These are phyloP conservation scores for Liquidambar formosana DNA, from an alignment of 164 flowering plant species.

Conservation along the genomic window DNA sequence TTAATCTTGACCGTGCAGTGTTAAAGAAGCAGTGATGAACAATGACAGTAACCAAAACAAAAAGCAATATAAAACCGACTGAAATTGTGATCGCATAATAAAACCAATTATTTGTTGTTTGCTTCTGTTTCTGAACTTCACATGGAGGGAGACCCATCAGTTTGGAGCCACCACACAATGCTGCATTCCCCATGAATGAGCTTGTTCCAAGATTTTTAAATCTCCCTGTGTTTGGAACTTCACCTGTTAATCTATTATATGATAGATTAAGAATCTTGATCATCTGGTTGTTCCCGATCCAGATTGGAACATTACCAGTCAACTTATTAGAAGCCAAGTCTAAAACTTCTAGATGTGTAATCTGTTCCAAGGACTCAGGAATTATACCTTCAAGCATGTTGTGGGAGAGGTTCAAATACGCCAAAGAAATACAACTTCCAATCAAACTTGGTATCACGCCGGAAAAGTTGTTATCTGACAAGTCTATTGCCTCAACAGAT, in stretches of 20 bases:
- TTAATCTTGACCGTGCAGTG: neutral
- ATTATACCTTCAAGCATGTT: slow-evolving; percentile 10
- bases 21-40: neutral
- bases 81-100: neutral
- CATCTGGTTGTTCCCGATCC: neutral
- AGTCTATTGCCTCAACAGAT: neutral
- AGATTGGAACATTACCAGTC: neutral
- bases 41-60: neutral
- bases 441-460: slow-evolving; percentile 9
- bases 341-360: neutral
- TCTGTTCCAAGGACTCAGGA: slow-evolving; percentile 1
- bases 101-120: neutral
- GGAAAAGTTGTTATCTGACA: neutral
- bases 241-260: neutral
- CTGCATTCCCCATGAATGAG: slow-evolving; percentile 19
- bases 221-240: slow-evolving; percentile 9
- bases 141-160: slow-evolving; percentile 15
- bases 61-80: neutral
- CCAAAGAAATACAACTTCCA: neutral
- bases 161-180: slow-evolving; percentile 17
- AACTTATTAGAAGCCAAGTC: slow-evolving; percentile 6
- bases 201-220: slow-evolving; percentile 2
- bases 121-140: neutral
- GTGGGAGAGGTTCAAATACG: neutral
- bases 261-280: neutral